These are phyloP conservation scores for Tylopilus vinaceipallidus DNA, from an alignment of 768 basidiomycete genomes.

Conservation along the genomic window DNA sequence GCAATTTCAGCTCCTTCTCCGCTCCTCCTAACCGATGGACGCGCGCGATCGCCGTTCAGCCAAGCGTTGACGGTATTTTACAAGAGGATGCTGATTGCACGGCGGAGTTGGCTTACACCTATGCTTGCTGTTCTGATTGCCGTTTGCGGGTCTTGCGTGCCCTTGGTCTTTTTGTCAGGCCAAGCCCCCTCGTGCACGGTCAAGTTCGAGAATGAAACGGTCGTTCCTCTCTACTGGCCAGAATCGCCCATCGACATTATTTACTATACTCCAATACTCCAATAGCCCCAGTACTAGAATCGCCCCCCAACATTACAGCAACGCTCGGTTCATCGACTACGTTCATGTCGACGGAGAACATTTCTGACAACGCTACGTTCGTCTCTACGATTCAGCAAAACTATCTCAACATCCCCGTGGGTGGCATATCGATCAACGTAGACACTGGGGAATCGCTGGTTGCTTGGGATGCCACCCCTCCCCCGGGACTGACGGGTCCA, in stretches of 20 bases:
- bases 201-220: slow-evolving; percentile 35
- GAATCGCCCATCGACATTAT: slow-evolving; percentile 38
- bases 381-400: slow-evolving; percentile 48
- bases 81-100: slow-evolving; percentile 63
- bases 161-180: slow-evolving; percentile 59
- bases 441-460: slow-evolving; percentile 50
- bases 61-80: slow-evolving; percentile 75
- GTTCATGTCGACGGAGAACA: slow-evolving; percentile 36
- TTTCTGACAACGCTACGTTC: slow-evolving; percentile 62
- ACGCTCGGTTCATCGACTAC: slow-evolving; percentile 44
- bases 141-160: slow-evolving; percentile 63
- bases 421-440: slow-evolving; percentile 65
- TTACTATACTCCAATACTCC: slow-evolving; percentile 31
- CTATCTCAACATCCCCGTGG: slow-evolving; percentile 55
- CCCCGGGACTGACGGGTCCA: slow-evolving; percentile 56
- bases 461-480: slow-evolving; percentile 67
- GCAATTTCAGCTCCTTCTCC: slow-evolving; percentile 2
- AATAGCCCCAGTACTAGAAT: slow-evolving; percentile 44
- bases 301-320: slow-evolving; percentile 52
- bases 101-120: slow-evolving; percentile 68
- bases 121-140: slow-evolving; percentile 51
- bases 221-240: slow-evolving; percentile 56
- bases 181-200: slow-evolving; percentile 51
- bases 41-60: slow-evolving; percentile 50
- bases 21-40: slow-evolving; percentile 44